Evolutionary conservation across 495 filamentous ascomycete species (phyloP).

Genomic region (Polyplosphaeria fusca): DNA sequence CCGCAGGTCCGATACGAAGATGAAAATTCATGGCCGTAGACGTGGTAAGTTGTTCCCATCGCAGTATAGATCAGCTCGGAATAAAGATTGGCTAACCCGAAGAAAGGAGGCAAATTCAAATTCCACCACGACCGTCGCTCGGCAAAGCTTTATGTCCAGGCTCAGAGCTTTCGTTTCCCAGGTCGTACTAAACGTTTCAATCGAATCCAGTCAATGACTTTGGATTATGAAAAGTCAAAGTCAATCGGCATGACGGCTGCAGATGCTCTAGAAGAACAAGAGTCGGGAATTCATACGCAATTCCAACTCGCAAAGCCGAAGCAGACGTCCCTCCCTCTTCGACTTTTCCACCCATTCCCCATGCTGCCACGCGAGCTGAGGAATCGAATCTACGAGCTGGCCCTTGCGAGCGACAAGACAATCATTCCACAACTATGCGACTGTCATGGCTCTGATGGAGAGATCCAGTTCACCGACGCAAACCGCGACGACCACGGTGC

Average conservation of each 20-base stretch:
- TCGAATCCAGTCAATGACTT: background rate
- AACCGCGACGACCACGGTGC: background rate
- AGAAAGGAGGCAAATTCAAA: too few relatives aligned
- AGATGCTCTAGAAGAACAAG: background rate
- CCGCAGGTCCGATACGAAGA: too few relatives aligned
- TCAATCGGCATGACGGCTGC: background rate
- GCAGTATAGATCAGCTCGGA: too few relatives aligned
- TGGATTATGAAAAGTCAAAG: background rate
- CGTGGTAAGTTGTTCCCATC: too few relatives aligned
- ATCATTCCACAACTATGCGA: slow-evolving; percentile 7
- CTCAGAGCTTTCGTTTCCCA: background rate
- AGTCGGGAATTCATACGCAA: background rate
- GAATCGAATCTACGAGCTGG: background rate
- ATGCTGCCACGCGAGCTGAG: slow-evolving; percentile 13
- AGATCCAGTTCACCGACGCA: slow-evolving; percentile 7
- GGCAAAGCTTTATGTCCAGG: too few relatives aligned
- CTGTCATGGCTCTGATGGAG: background rate
- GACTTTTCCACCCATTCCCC: slow-evolving; percentile 12
- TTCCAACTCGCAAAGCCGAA: background rate
- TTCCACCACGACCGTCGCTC: too few relatives aligned
- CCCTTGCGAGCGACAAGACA: background rate
- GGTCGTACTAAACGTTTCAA: background rate
- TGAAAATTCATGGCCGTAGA: too few relatives aligned
- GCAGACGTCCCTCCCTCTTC: too few relatives aligned
- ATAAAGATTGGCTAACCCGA: too few relatives aligned